Evolutionary conservation across 2,329 filamentous ascomycete species (phyloP), one percentile per base, ranked within the genome.

Genomic region (Alternaria sp.): DNA sequence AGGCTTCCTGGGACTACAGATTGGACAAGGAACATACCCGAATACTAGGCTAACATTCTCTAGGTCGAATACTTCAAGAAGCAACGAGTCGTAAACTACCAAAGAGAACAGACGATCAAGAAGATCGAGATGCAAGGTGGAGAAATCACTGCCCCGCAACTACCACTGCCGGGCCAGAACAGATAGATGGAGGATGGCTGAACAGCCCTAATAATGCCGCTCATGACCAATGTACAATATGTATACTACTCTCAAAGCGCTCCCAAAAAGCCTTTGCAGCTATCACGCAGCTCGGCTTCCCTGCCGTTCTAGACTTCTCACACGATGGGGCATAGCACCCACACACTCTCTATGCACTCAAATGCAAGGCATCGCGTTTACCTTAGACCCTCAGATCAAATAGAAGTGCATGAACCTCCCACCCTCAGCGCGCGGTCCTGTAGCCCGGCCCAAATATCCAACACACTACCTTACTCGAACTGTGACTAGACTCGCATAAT

Each of bases 1-100:
- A 15, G 44, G 44, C 19, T 30, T 26, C 19, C 1, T 10, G n/a
- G n/a, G 25, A n/a, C n/a, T 12, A 30, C 8, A 26, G 45, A 26
- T 26, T 13, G 46, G 23, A 26, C 23, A 26, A 26, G 23, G 12
- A 26, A 28, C 6, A 28, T 1, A 17, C 25, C 25, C 15, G 15
- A n/a, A 9, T n/a, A 59, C 44, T 23, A 54, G n/a, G 63, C 70
- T 69, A 45, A 70, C 51, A 54, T 26, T 15, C 17, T 57, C 50
- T 72, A 96, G 93, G 92, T 97, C 65, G 93, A 93, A 82, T 98
- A 99, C 81, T 99, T 99, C 83, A 97, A 98, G 85, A 94, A 97
- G 81, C 91, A 93, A 83, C 87, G 96, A 74, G 93, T 98, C 36
- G 95, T 96, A 82, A 96, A 99, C 72, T 87, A 92, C 76, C 92